Conservation (phyloP, 2,329 filamentous ascomycete species). For the Ascochyta rabiei region DNA sequence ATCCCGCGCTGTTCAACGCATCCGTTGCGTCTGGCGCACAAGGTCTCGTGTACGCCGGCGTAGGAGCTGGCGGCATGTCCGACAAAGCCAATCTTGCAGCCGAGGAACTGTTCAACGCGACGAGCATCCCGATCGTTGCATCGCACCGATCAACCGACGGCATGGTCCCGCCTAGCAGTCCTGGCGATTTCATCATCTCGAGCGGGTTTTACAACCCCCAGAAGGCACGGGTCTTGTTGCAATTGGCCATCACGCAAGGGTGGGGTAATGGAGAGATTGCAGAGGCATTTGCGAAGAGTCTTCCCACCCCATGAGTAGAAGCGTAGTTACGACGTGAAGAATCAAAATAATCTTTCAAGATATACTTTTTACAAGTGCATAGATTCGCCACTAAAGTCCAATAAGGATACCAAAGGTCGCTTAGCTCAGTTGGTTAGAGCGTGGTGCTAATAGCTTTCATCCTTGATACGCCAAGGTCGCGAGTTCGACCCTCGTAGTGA, state of each 20-base stretch:
- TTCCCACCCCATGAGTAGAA: slow-evolving; percentile 21
- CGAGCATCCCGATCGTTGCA: slow-evolving; percentile 58
- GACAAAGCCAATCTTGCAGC: slow-evolving; percentile 43
- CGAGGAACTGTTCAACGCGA: slow-evolving; percentile 53
- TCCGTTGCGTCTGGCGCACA: slow-evolving; percentile 58
- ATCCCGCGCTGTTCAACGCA: slow-evolving; percentile 55
- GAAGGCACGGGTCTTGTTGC: slow-evolving; percentile 61
- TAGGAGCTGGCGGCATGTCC: slow-evolving; percentile 59
- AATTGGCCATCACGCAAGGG: slow-evolving; percentile 42
- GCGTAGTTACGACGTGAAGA: background rate
- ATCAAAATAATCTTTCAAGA: background rate
- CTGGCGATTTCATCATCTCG: slow-evolving; percentile 47
- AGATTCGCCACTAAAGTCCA: background rate
- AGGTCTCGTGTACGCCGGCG: slow-evolving; percentile 62
- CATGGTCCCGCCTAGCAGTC: slow-evolving; percentile 51
- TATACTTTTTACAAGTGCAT: background rate
- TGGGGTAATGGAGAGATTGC: slow-evolving; percentile 54
- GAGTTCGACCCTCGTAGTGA: slow-evolving; percentile 24
- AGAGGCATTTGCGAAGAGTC: slow-evolving; percentile 40
- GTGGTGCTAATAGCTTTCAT: slow-evolving; percentile 21
- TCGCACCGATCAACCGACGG: slow-evolving; percentile 61
- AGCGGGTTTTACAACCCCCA: slow-evolving; percentile 62
- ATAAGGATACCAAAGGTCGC: slow-evolving; percentile 7
- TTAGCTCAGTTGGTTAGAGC: slow-evolving; percentile 25
- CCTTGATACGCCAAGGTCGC: slow-evolving; percentile 21